These are phyloP conservation scores for Ophiocordyceps camponoti-leonardi DNA, from an alignment of 2,329 filamentous ascomycete species.

Conservation along the genomic window DNA sequence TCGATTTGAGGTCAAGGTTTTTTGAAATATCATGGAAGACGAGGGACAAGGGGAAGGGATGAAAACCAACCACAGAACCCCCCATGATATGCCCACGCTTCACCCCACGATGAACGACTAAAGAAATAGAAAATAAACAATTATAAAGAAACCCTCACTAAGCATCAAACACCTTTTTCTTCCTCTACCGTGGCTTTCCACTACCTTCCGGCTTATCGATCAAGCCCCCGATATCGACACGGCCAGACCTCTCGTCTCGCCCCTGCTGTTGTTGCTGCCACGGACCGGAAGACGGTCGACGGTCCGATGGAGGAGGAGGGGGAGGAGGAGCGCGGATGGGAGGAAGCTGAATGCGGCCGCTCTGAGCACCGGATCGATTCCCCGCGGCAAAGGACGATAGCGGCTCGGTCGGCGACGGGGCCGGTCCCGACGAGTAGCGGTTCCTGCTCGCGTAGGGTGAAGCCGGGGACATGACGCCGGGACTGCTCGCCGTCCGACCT, in stretches of 20 bases:
- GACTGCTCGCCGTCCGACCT: conserved; percentile 8
- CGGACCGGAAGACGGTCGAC: conserved; percentile 4
- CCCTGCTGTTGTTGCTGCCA: no score
- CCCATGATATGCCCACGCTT: background rate
- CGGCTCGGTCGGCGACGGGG: no score
- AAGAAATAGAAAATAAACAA: no score
- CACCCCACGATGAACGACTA: background rate
- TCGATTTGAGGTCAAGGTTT: no score
- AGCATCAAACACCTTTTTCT: no score
- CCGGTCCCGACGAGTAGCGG: conserved; percentile 25
- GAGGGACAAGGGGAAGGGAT: background rate
- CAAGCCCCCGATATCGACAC: conserved; percentile 44
- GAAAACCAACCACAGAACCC: background rate
- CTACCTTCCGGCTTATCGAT: conserved; percentile 37
- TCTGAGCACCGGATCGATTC: conserved; percentile 12
- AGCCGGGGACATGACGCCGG: conserved; percentile 4
- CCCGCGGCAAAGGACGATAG: conserved; percentile 14
- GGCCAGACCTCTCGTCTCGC: conserved; percentile 32
- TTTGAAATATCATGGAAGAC: background rate
- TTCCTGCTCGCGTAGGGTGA: background rate
- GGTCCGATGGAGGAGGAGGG: no score
- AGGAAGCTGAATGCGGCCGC: conserved; percentile 25
- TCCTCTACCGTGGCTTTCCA: conserved; percentile 9
- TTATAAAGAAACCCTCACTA: no score
- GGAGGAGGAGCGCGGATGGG: conserved; percentile 26